Base-by-base conservation (phyloP, 1,139 yeast genomes). In the Blastobotrys apis region DNA sequence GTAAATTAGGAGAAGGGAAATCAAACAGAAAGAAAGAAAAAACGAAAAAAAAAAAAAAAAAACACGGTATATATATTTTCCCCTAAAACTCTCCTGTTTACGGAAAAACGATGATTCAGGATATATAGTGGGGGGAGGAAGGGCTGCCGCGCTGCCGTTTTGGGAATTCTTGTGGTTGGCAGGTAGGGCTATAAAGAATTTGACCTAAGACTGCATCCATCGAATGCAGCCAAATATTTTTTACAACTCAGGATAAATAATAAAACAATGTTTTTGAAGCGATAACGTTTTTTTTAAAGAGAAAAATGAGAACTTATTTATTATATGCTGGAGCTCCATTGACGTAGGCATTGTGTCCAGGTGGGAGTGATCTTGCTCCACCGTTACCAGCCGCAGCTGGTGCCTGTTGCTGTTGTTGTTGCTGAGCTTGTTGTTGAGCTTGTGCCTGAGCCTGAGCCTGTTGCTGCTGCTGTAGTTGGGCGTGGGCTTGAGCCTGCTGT, bases 301-400 rank as follows among this genome's bases (percentile, higher is more conserved):
- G n/a, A n/a, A n/a, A n/a, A n/a, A n/a, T n/a, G n/a, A n/a, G n/a
- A n/a, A n/a, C n/a, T n/a, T n/a, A n/a, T n/a, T n/a, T n/a, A n/a
- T n/a, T n/a, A n/a, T n/a, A n/a, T n/a, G n/a, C 4, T 10, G 39
- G 39, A 5, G 39, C 39, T 10, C 34, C 39, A n/a, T 38, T 35
- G 26, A 38, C 41, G 37, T 31, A 37, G 4, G 48, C 39, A 22
- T 44, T 38, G 26, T 45, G 46, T 13, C 49, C 49, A 12, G 49
- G 46, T 5, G 49, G 49, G 9, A 44, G 41, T 9, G 39, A 26
- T 19, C 39, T 33, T 6, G 26, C 6, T 23, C 26, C 26, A 23
- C 9, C 26, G 10, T 6, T 6, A 23, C 9, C 9, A 23, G 26
- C 26, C 6, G 26, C 10, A 23, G 39, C 35, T 27, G 37, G 39